A percentile compares a stretch with the other conserved stretches of the same genome.
Conservation (phyloP, 192 early-diverging fungal genomes). For the Entomortierella lignicola region DNA sequence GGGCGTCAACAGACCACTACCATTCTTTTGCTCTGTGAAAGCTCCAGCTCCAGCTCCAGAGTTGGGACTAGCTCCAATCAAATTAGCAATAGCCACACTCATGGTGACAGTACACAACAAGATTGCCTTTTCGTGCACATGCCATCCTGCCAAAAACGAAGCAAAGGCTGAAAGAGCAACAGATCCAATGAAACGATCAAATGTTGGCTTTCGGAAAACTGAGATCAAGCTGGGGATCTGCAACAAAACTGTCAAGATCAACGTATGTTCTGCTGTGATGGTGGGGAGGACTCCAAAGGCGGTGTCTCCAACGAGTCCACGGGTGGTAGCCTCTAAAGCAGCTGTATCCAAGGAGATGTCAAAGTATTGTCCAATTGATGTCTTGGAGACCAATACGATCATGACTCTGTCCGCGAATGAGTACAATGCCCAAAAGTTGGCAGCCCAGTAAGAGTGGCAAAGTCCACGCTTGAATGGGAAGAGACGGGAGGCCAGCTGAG, state of each 20-base stretch:
- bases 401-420: conserved; percentile 81
- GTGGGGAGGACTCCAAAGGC: conserved; percentile 84
- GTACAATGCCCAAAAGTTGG: conserved; percentile 98
- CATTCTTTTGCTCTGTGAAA: conserved; percentile 8
- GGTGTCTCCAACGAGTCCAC: conserved; percentile 92
- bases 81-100: conserved; percentile 57
- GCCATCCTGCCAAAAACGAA: conserved; percentile 97
- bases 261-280: conserved; percentile 74
- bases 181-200: conserved; percentile 76
- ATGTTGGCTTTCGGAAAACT: conserved; percentile 49
- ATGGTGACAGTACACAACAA: conserved; percentile 70
- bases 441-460: conserved; percentile 97
- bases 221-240: conserved; percentile 67
- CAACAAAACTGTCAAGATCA: conserved; percentile 77
- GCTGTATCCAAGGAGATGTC: conserved; percentile 55
- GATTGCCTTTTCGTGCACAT: conserved; percentile 98
- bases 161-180: conserved; percentile 85
- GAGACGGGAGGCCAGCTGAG: conserved; percentile 81
- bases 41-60: conserved; percentile 26
- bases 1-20: conserved; percentile 23
- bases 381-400: conserved; percentile 62
- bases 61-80: conserved; percentile 38
- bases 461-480: conserved; percentile 98
- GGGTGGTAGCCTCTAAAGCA: conserved; percentile 74
- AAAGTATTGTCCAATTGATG: conserved; percentile 27